Conservation (phyloP, 768 basidiomycete genomes). For the Lentinula edodes region DNA sequence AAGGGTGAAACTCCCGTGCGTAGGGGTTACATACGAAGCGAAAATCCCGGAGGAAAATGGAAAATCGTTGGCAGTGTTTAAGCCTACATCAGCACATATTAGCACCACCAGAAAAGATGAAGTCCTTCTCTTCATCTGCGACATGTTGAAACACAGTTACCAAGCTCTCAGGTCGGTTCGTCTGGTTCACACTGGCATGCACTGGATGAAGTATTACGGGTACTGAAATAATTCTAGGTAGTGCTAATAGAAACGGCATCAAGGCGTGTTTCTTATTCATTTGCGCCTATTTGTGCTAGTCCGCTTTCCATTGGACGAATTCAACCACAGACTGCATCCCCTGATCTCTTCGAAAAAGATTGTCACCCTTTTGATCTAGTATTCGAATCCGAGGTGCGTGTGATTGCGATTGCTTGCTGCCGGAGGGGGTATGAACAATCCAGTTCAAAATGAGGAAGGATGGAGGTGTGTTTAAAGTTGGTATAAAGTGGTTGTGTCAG, state of each 20-base stretch:
- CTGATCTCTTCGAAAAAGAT: slow-evolving; percentile 10
- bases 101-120: slow-evolving; percentile 28
- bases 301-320: too few species aligned
- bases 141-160: slow-evolving; percentile 24
- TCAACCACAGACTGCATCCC: slow-evolving; percentile 6
- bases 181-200: too few species aligned
- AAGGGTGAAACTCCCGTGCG: too few species aligned
- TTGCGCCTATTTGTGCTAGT: neutral
- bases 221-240: neutral
- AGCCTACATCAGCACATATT: slow-evolving; percentile 32
- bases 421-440: slow-evolving; percentile 33
- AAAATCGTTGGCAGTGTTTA: slow-evolving; percentile 30
- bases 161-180: too few species aligned
- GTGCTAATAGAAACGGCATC: neutral
- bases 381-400: neutral
- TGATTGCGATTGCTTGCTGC: slow-evolving; percentile 22
- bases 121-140: slow-evolving; percentile 34
- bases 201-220: slow-evolving; percentile 1
- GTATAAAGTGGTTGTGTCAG: slow-evolving; percentile 36
- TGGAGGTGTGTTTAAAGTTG: slow-evolving; percentile 39
- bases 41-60: slow-evolving; percentile 20
- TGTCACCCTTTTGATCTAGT: slow-evolving; percentile 4
- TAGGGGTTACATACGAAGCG: neutral
- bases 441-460: slow-evolving; percentile 50
- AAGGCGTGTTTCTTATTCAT: neutral